These are phyloP conservation scores for Metschnikowia bowlesiae DNA, from an alignment of 805 yeast species.

Conservation along the genomic window DNA sequence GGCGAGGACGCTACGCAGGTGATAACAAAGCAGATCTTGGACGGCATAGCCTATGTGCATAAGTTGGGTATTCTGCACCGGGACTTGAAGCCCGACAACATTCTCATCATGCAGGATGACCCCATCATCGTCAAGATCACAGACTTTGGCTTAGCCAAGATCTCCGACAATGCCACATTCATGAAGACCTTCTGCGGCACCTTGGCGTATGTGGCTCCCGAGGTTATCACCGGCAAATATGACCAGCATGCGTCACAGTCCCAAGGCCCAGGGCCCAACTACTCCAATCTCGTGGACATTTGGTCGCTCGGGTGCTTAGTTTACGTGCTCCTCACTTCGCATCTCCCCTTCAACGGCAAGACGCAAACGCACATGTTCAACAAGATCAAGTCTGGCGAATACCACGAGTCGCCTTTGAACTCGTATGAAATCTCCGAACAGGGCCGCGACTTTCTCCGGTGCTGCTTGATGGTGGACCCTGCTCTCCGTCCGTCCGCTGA, in stretches of 20 bases:
- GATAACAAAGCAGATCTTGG: conserved; percentile 75
- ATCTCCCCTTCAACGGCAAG: conserved; percentile 89
- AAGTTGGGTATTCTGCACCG: conserved; percentile 89
- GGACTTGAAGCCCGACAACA: conserved; percentile 94
- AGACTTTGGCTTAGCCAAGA: conserved; percentile 94
- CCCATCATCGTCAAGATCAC: conserved; percentile 91
- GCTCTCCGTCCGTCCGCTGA: conserved; percentile 65
- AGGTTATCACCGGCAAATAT: conserved; percentile 61
- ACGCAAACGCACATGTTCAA: conserved; percentile 82
- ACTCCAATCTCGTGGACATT: conserved; percentile 88
- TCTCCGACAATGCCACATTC: conserved; percentile 74
- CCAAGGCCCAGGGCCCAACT: conserved; percentile 35
- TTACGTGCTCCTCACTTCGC: conserved; percentile 88
- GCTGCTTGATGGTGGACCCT: conserved; percentile 76
- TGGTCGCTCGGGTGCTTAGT: conserved; percentile 97
- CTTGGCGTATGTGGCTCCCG: conserved; percentile 95
- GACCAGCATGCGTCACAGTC: conserved; percentile 29
- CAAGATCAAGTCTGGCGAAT: conserved; percentile 72
- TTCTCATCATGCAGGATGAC: conserved; percentile 82
- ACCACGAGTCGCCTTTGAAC: conserved; percentile 69
- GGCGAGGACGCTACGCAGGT: conserved; percentile 89
- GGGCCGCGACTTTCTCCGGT: conserved; percentile 68
- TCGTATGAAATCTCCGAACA: conserved; percentile 60
- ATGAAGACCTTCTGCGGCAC: conserved; percentile 98
- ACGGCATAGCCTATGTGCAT: conserved; percentile 86